These are phyloP conservation scores for Coniochaeta sp. DNA, from an alignment of 2,329 filamentous ascomycete genomes.

Conservation along the genomic window DNA sequence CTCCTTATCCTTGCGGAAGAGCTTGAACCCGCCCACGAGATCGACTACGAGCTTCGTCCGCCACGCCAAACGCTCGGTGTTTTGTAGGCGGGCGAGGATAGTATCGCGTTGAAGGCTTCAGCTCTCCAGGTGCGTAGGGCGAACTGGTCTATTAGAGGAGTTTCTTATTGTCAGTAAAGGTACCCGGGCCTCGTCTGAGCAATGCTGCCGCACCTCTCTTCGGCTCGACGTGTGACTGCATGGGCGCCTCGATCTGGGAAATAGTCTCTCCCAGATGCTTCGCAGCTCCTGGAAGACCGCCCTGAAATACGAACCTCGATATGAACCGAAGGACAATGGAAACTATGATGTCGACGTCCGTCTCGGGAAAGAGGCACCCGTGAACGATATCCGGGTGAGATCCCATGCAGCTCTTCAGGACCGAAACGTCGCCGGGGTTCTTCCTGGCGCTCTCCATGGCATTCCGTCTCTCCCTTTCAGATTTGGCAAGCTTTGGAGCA, in stretches of 20 bases:
- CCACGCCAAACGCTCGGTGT: conserved; percentile 15
- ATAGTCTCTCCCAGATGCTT: conserved; percentile 10
- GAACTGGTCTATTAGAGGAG: conserved; percentile 23
- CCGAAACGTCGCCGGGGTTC: conserved; percentile 17
- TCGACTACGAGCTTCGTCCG: conserved; percentile 20
- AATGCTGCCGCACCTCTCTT: conserved; percentile 24
- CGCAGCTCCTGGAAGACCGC: conserved; percentile 8
- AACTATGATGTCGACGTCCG: conserved; percentile 28
- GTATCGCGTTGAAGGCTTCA: conserved; percentile 27
- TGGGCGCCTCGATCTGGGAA: conserved; percentile 24
- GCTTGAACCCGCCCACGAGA: conserved; percentile 19
- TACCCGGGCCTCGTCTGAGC: not conserved
- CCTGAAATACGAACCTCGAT: conserved; percentile 30
- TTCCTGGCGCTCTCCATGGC: conserved; percentile 15
- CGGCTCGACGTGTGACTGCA: conserved; percentile 27
- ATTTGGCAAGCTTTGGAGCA: too few relatives aligned
- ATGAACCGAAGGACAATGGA: conserved; percentile 26
- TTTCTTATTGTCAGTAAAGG: not conserved
- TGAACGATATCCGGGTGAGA: conserved; percentile 23
- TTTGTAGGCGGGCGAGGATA: conserved; percentile 22
- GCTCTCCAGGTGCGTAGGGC: conserved; percentile 29
- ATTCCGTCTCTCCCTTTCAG: too few relatives aligned
- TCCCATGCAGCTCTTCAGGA: conserved; percentile 13
- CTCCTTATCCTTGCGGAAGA: conserved; percentile 20
- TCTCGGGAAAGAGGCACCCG: conserved; percentile 25